These are phyloP conservation scores for Colletotrichum sp. DNA, from an alignment of 2,329 filamentous ascomycete species.

Conservation along the genomic window DNA sequence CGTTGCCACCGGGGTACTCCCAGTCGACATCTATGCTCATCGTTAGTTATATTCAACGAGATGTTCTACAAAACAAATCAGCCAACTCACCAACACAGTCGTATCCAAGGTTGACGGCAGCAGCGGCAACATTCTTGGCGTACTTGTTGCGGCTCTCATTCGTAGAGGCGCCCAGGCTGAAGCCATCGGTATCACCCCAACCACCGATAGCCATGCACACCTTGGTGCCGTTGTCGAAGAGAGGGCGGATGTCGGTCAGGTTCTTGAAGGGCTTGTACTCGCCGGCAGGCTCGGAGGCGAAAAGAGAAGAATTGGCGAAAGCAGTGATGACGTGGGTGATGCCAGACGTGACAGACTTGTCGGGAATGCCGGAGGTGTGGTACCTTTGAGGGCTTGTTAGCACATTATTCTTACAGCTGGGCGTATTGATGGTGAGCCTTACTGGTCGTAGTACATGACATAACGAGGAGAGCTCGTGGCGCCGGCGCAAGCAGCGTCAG, in stretches of 20 bases:
- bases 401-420: no score
- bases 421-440: slow-evolving; percentile 19
- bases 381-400: slow-evolving; percentile 34
- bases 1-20: slow-evolving; percentile 69
- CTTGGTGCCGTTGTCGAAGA: slow-evolving; percentile 59
- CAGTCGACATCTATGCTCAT: slow-evolving; percentile 65
- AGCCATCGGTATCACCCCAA: slow-evolving; percentile 67
- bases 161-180: slow-evolving; percentile 53
- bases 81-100: slow-evolving; percentile 60
- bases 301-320: slow-evolving; percentile 56
- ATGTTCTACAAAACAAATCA: background rate
- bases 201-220: slow-evolving; percentile 70
- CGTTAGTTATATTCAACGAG: background rate
- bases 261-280: slow-evolving; percentile 59
- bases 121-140: slow-evolving; percentile 61
- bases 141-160: slow-evolving; percentile 53
- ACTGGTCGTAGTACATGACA: slow-evolving; percentile 54
- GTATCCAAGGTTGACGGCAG: slow-evolving; percentile 58
- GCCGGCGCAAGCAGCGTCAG: background rate
- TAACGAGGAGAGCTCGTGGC: slow-evolving; percentile 27
- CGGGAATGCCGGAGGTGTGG: slow-evolving; percentile 40
- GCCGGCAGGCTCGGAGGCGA: slow-evolving; percentile 42
- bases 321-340: slow-evolving; percentile 61
- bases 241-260: slow-evolving; percentile 52
- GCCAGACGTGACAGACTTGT: slow-evolving; percentile 40